Percentiles rank a stretch among this genome's conserved stretches.
phyloP scores from a whole-genome alignment of 2,329 filamentous ascomycete species.

The Phyllosticta citribraziliensis region DNA sequence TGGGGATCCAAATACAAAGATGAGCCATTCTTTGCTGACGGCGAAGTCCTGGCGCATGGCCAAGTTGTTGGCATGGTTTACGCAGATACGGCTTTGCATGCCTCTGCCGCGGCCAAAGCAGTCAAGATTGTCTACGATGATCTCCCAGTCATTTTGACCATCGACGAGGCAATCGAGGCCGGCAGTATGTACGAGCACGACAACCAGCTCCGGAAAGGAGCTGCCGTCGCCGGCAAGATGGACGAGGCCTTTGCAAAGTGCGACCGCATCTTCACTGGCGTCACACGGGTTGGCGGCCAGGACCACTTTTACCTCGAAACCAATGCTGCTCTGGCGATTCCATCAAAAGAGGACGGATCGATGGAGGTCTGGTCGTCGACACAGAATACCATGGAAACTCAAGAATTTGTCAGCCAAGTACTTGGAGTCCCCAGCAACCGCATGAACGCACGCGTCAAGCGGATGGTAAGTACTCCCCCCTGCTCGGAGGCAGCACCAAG shows the following conservation, averaged over 20 bases:
- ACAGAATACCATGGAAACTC: conserved; percentile 31
- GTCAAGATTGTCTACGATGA: conserved; percentile 87
- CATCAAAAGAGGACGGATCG: conserved; percentile 81
- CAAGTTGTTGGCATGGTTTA: conserved; percentile 86
- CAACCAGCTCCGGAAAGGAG: conserved; percentile 70
- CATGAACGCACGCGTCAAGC: conserved; percentile 79
- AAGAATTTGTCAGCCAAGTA: conserved; percentile 66
- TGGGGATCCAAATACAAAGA: conserved; percentile 78
- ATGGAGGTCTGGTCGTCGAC: conserved; percentile 65
- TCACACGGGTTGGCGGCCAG: conserved; percentile 80
- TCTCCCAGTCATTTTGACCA: conserved; percentile 74
- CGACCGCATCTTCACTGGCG: conserved; percentile 76
- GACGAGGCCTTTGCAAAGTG: conserved; percentile 65
- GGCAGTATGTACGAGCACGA: conserved; percentile 77
- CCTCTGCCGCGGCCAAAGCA: conserved; percentile 68
- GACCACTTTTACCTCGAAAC: conserved; percentile 97
- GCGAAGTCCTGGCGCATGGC: conserved; percentile 74
- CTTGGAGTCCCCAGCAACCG: conserved; percentile 78
- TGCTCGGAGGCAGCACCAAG: too few species aligned
- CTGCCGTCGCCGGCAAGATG: conserved; percentile 36
- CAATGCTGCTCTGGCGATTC: conserved; percentile 71
- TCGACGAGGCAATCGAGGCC: conserved; percentile 85
- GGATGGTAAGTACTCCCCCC: conserved; percentile 51
- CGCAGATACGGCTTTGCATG: conserved; percentile 65
- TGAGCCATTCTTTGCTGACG: conserved; percentile 83